Evolutionary conservation across 73 alveolate species (phyloP), one percentile per base, ranked within the genome.

Genomic region (Symbiodinium pilosum): DNA sequence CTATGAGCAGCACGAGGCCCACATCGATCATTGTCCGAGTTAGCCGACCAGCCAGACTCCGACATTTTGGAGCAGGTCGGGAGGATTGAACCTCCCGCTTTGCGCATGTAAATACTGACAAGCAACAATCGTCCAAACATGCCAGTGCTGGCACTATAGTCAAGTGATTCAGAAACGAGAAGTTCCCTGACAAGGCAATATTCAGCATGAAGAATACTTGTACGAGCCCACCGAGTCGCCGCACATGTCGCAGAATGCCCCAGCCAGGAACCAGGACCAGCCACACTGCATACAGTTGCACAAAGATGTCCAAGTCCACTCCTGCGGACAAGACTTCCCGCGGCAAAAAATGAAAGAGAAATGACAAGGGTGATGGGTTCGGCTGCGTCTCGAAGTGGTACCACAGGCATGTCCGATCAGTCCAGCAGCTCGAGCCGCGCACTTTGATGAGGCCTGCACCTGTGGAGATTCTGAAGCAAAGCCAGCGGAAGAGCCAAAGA

Each of bases 381-480:
- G 97, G 89, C 56, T 91, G 97, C 41, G 97, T 91, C 81, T 91
- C 97, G 52, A 91, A 91, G 81, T 91, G 97, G 77, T 91, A 91
- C 85, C 97, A 91, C 97, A 91, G 30, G 54, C 97, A 91, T 20
- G 97, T 91, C 34, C 97, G 97, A n/a, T 91, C 97, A 18, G 97
- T 91, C 97, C 97, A 91, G 52, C 97, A 91, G 47, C 97, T 91
- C 36, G 97, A 91, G 28, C 97, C 97, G 4, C 98, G 44, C 24
- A 93, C 91, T 21, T 93, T 93, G 93, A 93, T 93, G 38, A 93
- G 84, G 42, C 98, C 98, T 21, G 98, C 98, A 16, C 98, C 98
- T 1, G 84, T 77, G 30, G 92, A 77, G 68, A 93, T 93, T 69
- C 98, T 56, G 84, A 93, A 93, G 93, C 91, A 38, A 30, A 93